Conservation (phyloP, 2,329 filamentous ascomycete species). For the Phaeosphaeria sp. region DNA sequence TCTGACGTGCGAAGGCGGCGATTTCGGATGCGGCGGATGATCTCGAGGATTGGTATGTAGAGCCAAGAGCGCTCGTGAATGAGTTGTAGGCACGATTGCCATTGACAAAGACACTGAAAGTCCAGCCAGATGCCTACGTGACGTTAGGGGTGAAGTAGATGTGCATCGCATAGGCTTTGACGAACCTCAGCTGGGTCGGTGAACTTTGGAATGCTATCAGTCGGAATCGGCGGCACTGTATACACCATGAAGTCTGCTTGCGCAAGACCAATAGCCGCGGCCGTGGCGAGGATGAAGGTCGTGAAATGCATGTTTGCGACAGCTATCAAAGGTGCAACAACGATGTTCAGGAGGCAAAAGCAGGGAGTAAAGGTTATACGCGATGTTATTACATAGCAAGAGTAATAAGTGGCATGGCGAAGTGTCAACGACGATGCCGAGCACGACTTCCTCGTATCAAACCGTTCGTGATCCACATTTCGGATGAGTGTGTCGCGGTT, state of each 20-base stretch:
- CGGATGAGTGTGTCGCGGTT: slow-evolving; percentile 5
- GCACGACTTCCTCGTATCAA: slow-evolving; percentile 16
- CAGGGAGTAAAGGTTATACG: background rate
- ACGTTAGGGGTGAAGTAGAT: slow-evolving; percentile 2
- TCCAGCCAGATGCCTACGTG: slow-evolving; percentile 32
- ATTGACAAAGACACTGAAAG: slow-evolving; percentile 36
- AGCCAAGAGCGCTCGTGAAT: slow-evolving; percentile 29
- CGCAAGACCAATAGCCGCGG: slow-evolving; percentile 19
- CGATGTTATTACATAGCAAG: background rate
- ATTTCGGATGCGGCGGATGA: slow-evolving; percentile 37
- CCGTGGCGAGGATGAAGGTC: slow-evolving; percentile 18
- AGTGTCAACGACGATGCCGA: slow-evolving; percentile 7
- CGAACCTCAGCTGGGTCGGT: slow-evolving; percentile 28
- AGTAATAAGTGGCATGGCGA: background rate
- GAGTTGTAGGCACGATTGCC: slow-evolving; percentile 29
- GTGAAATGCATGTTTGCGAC: slow-evolving; percentile 1
- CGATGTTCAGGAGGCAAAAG: background rate
- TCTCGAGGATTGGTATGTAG: slow-evolving; percentile 32
- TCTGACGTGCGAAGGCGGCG: slow-evolving; percentile 27
- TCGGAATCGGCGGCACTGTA: slow-evolving; percentile 39
- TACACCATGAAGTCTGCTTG: slow-evolving; percentile 43
- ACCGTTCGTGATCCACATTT: slow-evolving; percentile 18
- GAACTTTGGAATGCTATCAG: slow-evolving; percentile 32
- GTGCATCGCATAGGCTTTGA: background rate
- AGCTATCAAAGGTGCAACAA: background rate